These are phyloP conservation scores for Dictyostelium purpureum DNA, from an alignment of 78 protist genomes.

Conservation along the genomic window DNA sequence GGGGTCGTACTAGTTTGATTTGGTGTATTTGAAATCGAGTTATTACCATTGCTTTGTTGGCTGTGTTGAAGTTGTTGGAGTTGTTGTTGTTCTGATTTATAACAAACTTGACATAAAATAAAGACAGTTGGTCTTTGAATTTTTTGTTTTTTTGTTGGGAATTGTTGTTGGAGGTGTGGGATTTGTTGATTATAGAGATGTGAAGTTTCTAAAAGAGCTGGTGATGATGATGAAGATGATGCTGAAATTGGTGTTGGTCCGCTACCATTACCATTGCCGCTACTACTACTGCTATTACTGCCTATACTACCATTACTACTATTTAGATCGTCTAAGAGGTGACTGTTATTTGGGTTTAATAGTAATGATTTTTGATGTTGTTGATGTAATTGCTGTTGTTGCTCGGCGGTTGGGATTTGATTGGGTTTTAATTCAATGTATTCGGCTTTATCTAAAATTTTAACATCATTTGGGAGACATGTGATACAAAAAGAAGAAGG, in stretches of 20 bases:
- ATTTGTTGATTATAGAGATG: slow-evolving; percentile 1
- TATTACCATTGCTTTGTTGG: not conserved
- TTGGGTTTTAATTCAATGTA: slow-evolving; percentile 12
- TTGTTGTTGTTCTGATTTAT: not conserved
- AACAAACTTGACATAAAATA: slow-evolving; percentile 11
- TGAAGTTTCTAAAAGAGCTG: slow-evolving; percentile 11
- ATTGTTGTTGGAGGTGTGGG: too few species aligned
- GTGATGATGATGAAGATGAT: slow-evolving; percentile 14
- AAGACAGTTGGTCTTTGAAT: slow-evolving; percentile 34
- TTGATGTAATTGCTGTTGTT: not conserved
- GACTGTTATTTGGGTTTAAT: slow-evolving; percentile 19
- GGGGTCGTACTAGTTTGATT: not conserved
- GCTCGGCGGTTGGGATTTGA: not conserved
- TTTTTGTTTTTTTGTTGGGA: slow-evolving; percentile 22
- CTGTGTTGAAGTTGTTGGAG: not conserved
- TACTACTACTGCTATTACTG: not conserved
- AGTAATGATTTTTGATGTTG: not conserved
- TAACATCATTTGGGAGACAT: slow-evolving; percentile 66
- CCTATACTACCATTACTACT: not conserved
- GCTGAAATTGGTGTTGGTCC: slow-evolving; percentile 6
- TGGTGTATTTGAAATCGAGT: not conserved
- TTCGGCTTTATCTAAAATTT: slow-evolving; percentile 27
- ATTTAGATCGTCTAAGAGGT: not conserved
- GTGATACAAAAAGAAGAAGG: slow-evolving; percentile 61
- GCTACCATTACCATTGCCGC: not conserved